Base-by-base conservation (phyloP, 805 yeast genomes). In the Millerozyma miso region DNA sequence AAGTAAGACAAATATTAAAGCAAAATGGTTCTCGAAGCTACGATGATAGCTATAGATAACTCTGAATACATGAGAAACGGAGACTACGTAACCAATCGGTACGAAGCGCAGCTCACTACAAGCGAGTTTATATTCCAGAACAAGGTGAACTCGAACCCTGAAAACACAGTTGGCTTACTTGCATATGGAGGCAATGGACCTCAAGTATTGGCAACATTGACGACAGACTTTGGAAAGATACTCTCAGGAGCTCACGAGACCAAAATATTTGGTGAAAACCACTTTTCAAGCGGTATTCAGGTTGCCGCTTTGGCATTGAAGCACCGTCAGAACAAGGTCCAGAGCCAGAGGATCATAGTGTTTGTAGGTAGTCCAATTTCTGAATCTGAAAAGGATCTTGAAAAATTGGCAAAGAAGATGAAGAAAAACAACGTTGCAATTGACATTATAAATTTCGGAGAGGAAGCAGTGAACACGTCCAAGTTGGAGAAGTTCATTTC, bases 51-150 rank as follows among this genome's bases (percentile, higher is more conserved):
- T 58, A 78, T 93, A 59, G 99, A 93, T 73, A 91, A 89, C 74
- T 88, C 97, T 40, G 99, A 93, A 69, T 91, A 76, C 65, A 86
- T 90, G 80, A 77, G 99, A 57, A 93, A 93, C 61, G 99, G 98
- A 26, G 99, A 93, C 63, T 93, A 83, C 58, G 76, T 86, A 31
- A 81, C 95, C 14, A 83, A 90, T 13, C 77, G 99, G 56, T 90
- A 82, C 60, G 95, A 86, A 50, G 97, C 98, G 1, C 97, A 93
- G 65, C 72, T 86, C 47, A 96, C 93, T 49, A 82, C 97, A 7
- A 89, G 90, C 20, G 93, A 88, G 53, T 73, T 82, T 53, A 80
- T 93, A 36, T 95, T 93, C 71, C 84, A 85, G 49, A 80, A 86
- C 50, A 91, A 93, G 66, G 80, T 88, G 48, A 83, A 84, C 58